Evolutionary conservation across 306 rosid species (phyloP), one percentile per base, ranked within the genome.

Genomic region (Phaseolus lunatus): DNA sequence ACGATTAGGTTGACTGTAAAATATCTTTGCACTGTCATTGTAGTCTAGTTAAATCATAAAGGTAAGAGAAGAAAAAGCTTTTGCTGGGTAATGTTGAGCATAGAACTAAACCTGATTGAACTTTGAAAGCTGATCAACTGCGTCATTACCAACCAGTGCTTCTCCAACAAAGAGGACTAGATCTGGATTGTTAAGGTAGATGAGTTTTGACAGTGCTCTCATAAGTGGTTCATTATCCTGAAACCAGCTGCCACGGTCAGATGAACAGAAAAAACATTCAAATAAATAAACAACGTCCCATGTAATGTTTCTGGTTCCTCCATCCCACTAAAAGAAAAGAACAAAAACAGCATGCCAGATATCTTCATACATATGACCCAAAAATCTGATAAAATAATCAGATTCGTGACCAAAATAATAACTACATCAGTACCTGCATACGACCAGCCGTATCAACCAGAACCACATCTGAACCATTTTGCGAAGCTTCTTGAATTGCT

Each of bases 401-500:
- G 24, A 47, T 16, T 27, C 16, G 45, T 15, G 0, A 26, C 19
- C 9, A 59, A 14, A 57, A 68, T 49, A 68, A 54, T 47, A 73
- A 16, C 19, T 26, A 52, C 37, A 20, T 59, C 26, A 12, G 50
- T 79, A 93, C 97, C 94, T 92, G 97, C 96, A 92, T 92, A 78
- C 97, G 85, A 56, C 94, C 97, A 86, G 97, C 97, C 2, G 97
- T 92, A 67, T 90, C 97, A 78, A 92, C 97, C 18, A 92, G 92
- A 79, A 92, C 97, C 43, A 92, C 97, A 27, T 92, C 97, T 12
- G 97, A 90, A 59, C 97, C 96, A 80, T 89, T 89, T 75, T 78
- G 88, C 41, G 90, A 78, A 47, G 97, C 97, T 83, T 87, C 96
- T 71, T 89, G 96, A 75, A 93, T 92, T 26, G 97, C 97, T 89